Base-by-base conservation (phyloP, 1,139 yeast species). In the Magnusiomyces magnusii region DNA sequence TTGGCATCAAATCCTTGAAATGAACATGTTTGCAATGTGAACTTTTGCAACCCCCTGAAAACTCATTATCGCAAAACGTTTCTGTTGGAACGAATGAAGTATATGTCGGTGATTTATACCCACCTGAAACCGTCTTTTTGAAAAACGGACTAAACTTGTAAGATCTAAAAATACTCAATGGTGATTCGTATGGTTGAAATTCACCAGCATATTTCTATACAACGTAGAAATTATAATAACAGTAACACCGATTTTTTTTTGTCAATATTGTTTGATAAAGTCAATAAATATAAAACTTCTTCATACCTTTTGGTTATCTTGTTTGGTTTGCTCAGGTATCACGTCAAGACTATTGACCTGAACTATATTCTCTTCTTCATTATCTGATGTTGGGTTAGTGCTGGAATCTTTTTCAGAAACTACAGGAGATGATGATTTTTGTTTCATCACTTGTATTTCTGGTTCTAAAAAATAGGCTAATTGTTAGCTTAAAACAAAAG, bases 111-210 rank as follows among this genome's bases (percentile, higher is more conserved):
- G 74, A 66, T 50, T 67, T 63, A 57, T 66, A 67, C 17, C 68
- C 66, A 1, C 60, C 62, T 5, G 60, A 56, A 21, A 62, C 65
- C 3, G 60, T 51, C n/a, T 61, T 64, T 27, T 58, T 51, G 51
- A 55, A 70, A 54, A 68, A 55, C 2, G 73, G 73, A 54, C 72
- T 66, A 57, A 70, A 68, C 47, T 67, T 61, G 61, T 66, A 70
- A 3, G 73, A 67, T 31, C 66, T 60, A 58, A 71, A 69, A 17
- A 62, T 25, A 31, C 57, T 60, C 55, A 72, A 58, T 1, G 75
- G 72, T 2, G 73, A 71, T 15, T 60, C 61, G 55, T 69, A 71
- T 17, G 65, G 62, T 9, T 57, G 59, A 57, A 61, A 69, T 23
- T 56, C 10, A 15, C 50, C 56, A 53, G 57, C 7, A 9, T 44